Evolutionary conservation across 1,284 basidiomycete species (phyloP), one percentile per base, ranked within the genome.

Genomic region (Melampsora larici-populina): DNA sequence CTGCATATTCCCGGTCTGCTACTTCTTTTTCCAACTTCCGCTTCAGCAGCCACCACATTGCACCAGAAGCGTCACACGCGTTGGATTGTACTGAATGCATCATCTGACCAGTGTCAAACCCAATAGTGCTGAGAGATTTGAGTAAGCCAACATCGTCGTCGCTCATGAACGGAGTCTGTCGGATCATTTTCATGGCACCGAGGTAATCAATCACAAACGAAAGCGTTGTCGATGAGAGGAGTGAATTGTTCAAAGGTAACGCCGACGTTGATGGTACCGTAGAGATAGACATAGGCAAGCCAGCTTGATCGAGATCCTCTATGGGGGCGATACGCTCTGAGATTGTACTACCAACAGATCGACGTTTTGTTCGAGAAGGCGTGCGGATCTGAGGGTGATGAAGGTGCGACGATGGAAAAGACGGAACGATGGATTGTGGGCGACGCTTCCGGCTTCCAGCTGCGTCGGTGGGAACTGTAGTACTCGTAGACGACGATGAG

Each of bases 31-130:
- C 90, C 11, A 89, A 87, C 81, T 90, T 92, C 80, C 90, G 88
- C 82, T 91, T 90, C 69, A 99, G 85, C 87, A 97, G 92, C 97
- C 97, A 99, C 96, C 96, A 99, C 15, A 93, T 86, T 0, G 95
- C 93, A 13, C 94, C 92, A 7, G 91, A 89, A 0, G 92, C 88
- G 84, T 99, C 96, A 82, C 96, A 99, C 0, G 97, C 96, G 84
- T 97, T 89, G 33, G 88, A 91, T 64, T 92, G 87, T 8, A 98
- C 94, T 0, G 91, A 94, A 83, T 99, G 95, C 26, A 92, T 90
- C 77, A 98, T 91, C 84, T 99, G 97, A 13, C 92, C 93, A 15
- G 92, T 92, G 83, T 99, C 96, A 79, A 98, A 89, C 0, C 97
- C 96, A 8, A 97, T 85, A 24, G 85, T 83, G 79, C 90, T 90